Base-by-base conservation (phyloP, 2,329 filamentous ascomycete species). In the Zymoseptoria crescenta region DNA sequence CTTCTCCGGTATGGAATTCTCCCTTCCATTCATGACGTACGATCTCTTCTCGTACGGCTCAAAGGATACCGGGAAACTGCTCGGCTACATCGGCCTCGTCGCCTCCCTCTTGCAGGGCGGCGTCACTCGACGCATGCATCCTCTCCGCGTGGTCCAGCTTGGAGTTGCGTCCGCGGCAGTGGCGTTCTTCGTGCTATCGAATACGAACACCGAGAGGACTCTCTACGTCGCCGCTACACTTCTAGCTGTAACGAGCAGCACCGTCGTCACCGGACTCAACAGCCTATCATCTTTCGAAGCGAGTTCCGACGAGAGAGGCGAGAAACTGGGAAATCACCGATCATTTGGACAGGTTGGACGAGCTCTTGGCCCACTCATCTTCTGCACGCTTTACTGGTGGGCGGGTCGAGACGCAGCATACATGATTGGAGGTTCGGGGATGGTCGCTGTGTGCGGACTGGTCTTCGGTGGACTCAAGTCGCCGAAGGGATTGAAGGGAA, bases 371-470 rank as follows among this genome's bases (percentile, higher is more conserved):
- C 94, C 94, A 0, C 74, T 99, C 4, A 76, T 96, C 41, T 99
- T 99, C 72, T 97, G 94, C 62, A 91, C 90, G 54, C 79, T 99
- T 58, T 99, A 99, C 77, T 99, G 94, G 94, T 99, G 94, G 94
- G 92, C 91, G 6, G 94, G 94, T 0, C 81, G 94, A 52, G 88
- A 95, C 70, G 81, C 86, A 9, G 94, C 94, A 1, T 99, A 97
- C 74, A 80, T 79, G 1, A 81, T 91, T 67, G 94, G 94, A 3
- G 88, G 90, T 0, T 80, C 83, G 10, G 91, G 91, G 4, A 96
- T 97, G 78, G 74, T 88, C 4, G 83, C 80, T 1, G 92, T 97
- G 9, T 81, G 83, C 51, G 80, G 80, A 9, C 75, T 91, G 24
- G 90, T 88, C 0, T 88, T 96, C 72, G 80, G 83, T 20, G 83